phyloP scores from a whole-genome alignment of 1,284 basidiomycete species.

The Tetrapyrgos nigripes region DNA sequence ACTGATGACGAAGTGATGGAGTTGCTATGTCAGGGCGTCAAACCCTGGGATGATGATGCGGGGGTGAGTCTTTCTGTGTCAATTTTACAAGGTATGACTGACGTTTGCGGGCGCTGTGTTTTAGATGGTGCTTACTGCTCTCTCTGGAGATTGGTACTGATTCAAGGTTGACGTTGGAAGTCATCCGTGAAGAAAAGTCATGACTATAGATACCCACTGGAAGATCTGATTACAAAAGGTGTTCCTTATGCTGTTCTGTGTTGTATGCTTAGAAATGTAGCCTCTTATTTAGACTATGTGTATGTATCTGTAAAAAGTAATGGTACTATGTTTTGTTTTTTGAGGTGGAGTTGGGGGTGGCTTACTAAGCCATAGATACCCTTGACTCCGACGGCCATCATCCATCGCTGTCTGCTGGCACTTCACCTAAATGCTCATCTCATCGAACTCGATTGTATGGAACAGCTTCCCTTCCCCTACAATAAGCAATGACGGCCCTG shows the following conservation, averaged over 20 bases:
- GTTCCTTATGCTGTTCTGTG: no score
- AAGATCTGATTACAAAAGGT: not conserved
- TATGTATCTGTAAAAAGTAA: not conserved
- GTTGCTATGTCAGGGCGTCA: constrained; percentile 45
- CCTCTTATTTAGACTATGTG: not conserved
- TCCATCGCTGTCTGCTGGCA: no score
- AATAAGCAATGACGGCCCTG: no score
- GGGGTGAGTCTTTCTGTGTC: constrained; percentile 39
- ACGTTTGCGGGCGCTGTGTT: no score
- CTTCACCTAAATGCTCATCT: no score
- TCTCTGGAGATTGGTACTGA: not conserved
- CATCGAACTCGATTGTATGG: no score
- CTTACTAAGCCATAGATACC: no score
- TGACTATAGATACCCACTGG: not conserved
- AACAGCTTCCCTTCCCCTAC: no score
- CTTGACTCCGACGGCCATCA: no score
- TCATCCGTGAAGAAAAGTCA: not conserved
- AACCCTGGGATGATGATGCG: constrained; percentile 54
- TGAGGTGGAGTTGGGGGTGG: no score
- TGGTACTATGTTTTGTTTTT: not conserved
- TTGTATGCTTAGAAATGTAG: not conserved
- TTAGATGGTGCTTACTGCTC: not conserved
- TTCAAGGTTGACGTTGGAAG: no score
- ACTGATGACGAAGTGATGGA: constrained; percentile 43
- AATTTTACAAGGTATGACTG: not conserved